A percentile compares a stretch with the other conserved stretches of the same genome.
phyloP scores from a whole-genome alignment of 2,329 filamentous ascomycete genomes.

The Alternaria rosae region DNA sequence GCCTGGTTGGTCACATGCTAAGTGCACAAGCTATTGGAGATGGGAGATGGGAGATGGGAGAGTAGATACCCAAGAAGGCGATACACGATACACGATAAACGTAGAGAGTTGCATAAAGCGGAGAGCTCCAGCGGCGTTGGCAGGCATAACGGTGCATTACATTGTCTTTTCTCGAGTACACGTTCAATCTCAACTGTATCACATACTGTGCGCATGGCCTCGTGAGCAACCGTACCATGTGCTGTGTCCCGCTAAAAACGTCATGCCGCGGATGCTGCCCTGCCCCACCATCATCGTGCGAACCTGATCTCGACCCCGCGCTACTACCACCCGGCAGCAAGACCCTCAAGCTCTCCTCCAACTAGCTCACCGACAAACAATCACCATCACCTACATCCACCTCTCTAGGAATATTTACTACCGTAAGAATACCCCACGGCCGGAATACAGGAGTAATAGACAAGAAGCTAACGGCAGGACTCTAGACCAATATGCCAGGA shows the following conservation, averaged over 20 bases:
- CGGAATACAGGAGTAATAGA: too few relatives aligned
- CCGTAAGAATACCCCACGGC: neutral
- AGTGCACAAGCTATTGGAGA: neutral
- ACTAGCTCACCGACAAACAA: neutral
- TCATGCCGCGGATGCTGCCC: slow-evolving; percentile 16
- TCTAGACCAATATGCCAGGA: slow-evolving; percentile 31
- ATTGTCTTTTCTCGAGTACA: neutral
- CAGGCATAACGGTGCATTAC: neutral
- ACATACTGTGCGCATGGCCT: neutral
- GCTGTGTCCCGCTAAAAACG: slow-evolving; percentile 3
- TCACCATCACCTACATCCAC: neutral
- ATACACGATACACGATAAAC: slow-evolving; percentile 3
- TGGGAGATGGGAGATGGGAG: neutral
- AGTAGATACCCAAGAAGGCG: neutral
- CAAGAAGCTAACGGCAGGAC: neutral
- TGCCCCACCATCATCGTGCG: slow-evolving; percentile 16
- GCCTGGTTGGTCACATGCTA: neutral
- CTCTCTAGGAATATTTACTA: neutral
- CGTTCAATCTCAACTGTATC: neutral
- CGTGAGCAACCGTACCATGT: neutral
- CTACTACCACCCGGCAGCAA: slow-evolving; percentile 6
- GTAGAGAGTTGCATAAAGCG: neutral
- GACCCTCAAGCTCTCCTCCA: neutral
- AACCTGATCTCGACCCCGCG: slow-evolving; percentile 21
- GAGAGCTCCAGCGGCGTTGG: neutral